phyloP scores from a whole-genome alignment of 2,329 filamentous ascomycete genomes.

The Torrubiellomyces zombiae region DNA sequence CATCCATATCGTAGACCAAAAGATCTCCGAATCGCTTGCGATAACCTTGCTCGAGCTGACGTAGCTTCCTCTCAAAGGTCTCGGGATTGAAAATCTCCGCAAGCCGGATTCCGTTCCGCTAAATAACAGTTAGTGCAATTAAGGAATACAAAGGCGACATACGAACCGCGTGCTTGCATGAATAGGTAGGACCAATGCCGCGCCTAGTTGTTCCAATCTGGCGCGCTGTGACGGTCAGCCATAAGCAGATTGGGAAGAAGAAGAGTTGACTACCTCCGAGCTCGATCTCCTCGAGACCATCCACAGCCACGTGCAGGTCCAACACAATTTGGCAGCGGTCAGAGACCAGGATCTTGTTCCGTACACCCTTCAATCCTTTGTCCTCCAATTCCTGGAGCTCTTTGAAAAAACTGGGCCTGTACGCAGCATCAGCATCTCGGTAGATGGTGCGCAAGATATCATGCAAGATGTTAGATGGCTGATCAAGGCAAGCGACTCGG shows the following conservation, averaged over 20 bases:
- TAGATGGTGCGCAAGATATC: slow-evolving; percentile 4
- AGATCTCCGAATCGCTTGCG: slow-evolving; percentile 51
- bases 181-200: slow-evolving; percentile 10
- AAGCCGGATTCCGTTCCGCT: slow-evolving; percentile 49
- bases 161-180: slow-evolving; percentile 7
- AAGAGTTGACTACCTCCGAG: slow-evolving; percentile 18
- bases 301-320: slow-evolving; percentile 48
- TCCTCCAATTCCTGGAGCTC: slow-evolving; percentile 23
- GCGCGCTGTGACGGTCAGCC: neutral
- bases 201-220: slow-evolving; percentile 21
- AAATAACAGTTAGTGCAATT: slow-evolving; percentile 7
- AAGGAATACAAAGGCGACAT: neutral
- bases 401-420: slow-evolving; percentile 22
- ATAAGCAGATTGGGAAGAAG: slow-evolving; percentile 1
- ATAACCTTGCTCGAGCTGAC: slow-evolving; percentile 42
- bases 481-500: no score
- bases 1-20: slow-evolving; percentile 48
- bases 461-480: slow-evolving; percentile 1
- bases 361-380: slow-evolving; percentile 9
- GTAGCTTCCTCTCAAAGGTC: slow-evolving; percentile 49
- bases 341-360: slow-evolving; percentile 43
- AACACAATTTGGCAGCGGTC: slow-evolving; percentile 48
- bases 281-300: slow-evolving; percentile 48
- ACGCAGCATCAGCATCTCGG: slow-evolving; percentile 7
- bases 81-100: slow-evolving; percentile 51